Base-by-base conservation (phyloP, 78 protist species). In the Dictyostelium purpureum region DNA sequence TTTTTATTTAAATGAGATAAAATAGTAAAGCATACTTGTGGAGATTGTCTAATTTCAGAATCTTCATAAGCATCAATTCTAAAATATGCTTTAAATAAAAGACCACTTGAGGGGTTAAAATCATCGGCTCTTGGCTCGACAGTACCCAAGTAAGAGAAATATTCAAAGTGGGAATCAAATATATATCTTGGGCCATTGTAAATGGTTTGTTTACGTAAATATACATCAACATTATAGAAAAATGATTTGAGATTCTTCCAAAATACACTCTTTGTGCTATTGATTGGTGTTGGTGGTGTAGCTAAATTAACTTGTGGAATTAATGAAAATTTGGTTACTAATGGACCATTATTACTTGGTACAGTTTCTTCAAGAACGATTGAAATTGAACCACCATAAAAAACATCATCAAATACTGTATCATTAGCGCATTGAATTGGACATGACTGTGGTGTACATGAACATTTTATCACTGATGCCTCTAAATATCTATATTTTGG, bases 181-280 rank as follows among this genome's bases (percentile, higher is more conserved):
- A 85, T 67, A 19, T 28, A 85, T 45, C 91, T 33, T 43, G 91
- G 91, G 4, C 74, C 91, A 59, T 73, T 85, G 65, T 6, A 85
- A 26, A 85, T 85, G 5, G 91, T 85, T 51, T 70, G 66, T 21
- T 38, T 42, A 9, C 77, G 14, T 16, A 85, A 28, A 6, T 21
- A 66, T 31, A 73, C 43, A 61, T 85, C 91, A 3, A 85, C 91
- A 16, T 73, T 70, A 1, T 56, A 31, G 9, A 19, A 24, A 7
- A 51, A 59, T 1, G 66, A 11, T 12, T 16, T 26, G 6, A 56
- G 12, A 33, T 19, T 73, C 42, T 85, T 66, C 78, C 73, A 85
- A 33, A 57, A 67, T 51, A 85, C 35, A 38, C 54, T 52, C 12
- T 59, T 70, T 5, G 81, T 73, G 26, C 51, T 66, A 67, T 73